A percentile compares a stretch with the other conserved stretches of the same genome.
These are phyloP conservation scores for Amphibolis antarctica DNA, from an alignment of 106 monocot species.

Conservation along the genomic window DNA sequence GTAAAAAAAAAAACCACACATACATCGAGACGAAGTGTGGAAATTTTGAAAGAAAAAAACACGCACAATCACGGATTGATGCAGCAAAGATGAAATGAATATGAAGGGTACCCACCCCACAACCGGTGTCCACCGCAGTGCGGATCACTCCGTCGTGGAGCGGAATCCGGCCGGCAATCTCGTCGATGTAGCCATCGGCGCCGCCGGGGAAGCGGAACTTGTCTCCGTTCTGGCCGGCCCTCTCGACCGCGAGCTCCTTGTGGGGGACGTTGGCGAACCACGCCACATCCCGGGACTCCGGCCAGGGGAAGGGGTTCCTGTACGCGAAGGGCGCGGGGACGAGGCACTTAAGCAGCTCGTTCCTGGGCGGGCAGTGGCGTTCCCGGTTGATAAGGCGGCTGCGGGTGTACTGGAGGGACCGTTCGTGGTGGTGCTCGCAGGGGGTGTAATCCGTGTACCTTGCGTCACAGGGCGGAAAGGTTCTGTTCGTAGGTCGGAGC, in stretches of 20 bases:
- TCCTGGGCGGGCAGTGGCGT: slow-evolving; percentile 42
- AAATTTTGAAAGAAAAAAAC: too few relatives aligned
- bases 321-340: slow-evolving; percentile 53
- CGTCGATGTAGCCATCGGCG: slow-evolving; percentile 73
- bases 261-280: slow-evolving; percentile 56
- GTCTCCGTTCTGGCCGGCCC: slow-evolving; percentile 77
- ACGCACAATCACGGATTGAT: too few relatives aligned
- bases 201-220: slow-evolving; percentile 83
- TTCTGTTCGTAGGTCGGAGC: neutral
- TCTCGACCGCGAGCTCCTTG: slow-evolving; percentile 56
- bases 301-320: slow-evolving; percentile 61
- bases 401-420: slow-evolving; percentile 31
- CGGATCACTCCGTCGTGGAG: slow-evolving; percentile 56
- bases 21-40: too few relatives aligned
- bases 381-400: slow-evolving; percentile 34
- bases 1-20: neutral
- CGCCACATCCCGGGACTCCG: slow-evolving; percentile 38
- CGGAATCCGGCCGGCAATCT: slow-evolving; percentile 39
- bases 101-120: slow-evolving; percentile 42
- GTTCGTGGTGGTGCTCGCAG: slow-evolving; percentile 41
- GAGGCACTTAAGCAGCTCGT: slow-evolving; percentile 36
- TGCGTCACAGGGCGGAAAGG: slow-evolving; percentile 33
- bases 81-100: neutral
- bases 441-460: slow-evolving; percentile 50
- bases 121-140: slow-evolving; percentile 75